A percentile compares a stretch with the other conserved stretches of the same genome.
Conservation (phyloP, 495 filamentous ascomycete species). For the Hypoxylon trugodes region DNA sequence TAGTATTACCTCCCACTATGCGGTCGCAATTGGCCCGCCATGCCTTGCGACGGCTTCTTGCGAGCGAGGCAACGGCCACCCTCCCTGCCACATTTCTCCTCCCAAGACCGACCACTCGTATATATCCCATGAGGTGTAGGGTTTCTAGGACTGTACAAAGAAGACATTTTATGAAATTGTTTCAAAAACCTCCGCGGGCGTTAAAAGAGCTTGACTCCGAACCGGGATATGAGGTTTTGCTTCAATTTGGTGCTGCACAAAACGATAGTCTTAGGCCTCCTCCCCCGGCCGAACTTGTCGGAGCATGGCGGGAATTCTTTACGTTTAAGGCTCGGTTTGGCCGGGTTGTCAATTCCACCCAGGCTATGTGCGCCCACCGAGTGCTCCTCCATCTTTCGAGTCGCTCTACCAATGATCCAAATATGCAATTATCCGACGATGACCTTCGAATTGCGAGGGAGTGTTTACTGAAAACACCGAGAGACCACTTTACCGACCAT, state of each 20-base stretch:
- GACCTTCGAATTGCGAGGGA: conserved; percentile 59
- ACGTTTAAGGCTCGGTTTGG: conserved; percentile 57
- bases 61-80: conserved; percentile 34
- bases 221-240: conserved; percentile 67
- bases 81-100: conserved; percentile 22
- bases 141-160: conserved; percentile 45
- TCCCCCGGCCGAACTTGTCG: conserved; percentile 62
- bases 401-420: conserved; percentile 48
- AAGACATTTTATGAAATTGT: conserved; percentile 66
- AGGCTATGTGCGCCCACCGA: conserved; percentile 64
- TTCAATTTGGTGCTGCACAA: conserved; percentile 56
- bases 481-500: conserved; percentile 52
- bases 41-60: conserved; percentile 48
- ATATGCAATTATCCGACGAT: conserved; percentile 53
- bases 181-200: conserved; percentile 60
- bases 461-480: conserved; percentile 49
- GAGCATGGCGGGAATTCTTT: conserved; percentile 73
- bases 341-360: conserved; percentile 67
- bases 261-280: conserved; percentile 64
- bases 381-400: conserved; percentile 67
- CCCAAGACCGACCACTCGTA: conserved; percentile 25
- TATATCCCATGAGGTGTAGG: conserved; percentile 35
- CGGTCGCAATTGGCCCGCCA: conserved; percentile 73
- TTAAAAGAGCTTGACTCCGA: conserved; percentile 64
- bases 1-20: conserved; percentile 63